Conservation (phyloP, 495 filamentous ascomycete genomes). For the Aspergillus biplanus region DNA sequence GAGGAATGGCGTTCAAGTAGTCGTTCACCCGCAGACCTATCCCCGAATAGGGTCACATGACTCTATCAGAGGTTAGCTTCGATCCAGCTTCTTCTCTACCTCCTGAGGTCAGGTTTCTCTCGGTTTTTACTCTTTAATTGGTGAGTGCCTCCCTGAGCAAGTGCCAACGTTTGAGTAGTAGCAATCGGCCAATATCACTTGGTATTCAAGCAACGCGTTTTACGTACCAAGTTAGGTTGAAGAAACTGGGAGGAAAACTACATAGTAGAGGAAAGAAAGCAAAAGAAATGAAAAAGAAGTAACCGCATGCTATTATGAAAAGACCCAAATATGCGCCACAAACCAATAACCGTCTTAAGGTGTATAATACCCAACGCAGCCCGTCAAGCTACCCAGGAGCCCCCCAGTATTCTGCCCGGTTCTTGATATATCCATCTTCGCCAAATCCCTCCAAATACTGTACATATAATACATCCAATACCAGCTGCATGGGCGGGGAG, state of each 20-base stretch:
- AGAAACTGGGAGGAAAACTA: neutral
- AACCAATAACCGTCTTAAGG: conserved; percentile 15
- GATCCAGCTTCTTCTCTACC: no score
- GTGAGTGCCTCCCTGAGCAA: no score
- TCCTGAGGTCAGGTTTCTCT: no score
- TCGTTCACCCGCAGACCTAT: no score
- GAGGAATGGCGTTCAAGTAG: no score
- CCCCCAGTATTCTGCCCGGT: neutral
- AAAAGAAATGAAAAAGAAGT: conserved; percentile 6
- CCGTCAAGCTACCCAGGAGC: neutral
- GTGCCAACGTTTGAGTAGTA: no score
- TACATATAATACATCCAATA: conserved; percentile 27
- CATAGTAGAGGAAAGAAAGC: neutral
- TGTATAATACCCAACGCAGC: neutral
- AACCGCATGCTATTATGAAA: conserved; percentile 15
- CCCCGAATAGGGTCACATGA: no score
- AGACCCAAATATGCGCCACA: conserved; percentile 23
- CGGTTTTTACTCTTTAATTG: no score
- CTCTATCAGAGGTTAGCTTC: no score
- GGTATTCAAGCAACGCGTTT: neutral
- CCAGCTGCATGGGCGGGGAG: neutral
- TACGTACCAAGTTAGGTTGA: neutral
- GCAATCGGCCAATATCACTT: neutral
- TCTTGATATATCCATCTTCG: conserved; percentile 1
- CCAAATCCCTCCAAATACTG: conserved; percentile 18